Conservation (phyloP, 495 filamentous ascomycete species). For the Aspergillus bridgeri region DNA sequence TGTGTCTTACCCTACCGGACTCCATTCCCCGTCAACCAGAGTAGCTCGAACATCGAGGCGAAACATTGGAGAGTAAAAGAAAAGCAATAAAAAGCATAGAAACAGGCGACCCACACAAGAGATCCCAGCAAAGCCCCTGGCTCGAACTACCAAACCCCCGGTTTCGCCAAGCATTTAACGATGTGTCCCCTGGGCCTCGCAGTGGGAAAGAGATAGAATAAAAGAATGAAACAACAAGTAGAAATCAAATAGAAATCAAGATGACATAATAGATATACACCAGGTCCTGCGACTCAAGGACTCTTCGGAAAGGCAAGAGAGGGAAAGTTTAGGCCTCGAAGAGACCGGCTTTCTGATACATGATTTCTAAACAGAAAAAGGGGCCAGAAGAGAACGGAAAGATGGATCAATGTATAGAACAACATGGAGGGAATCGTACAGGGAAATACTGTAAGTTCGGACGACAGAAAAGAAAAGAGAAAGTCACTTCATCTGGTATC, state of each 20-base stretch:
- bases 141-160: neutral
- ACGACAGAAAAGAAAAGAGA: slow-evolving; percentile 18
- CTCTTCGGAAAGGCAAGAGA: slow-evolving; percentile 16
- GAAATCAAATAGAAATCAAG: neutral
- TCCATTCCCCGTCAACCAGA: slow-evolving; percentile 12
- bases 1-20: slow-evolving; percentile 9
- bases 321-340: neutral
- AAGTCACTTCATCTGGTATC: slow-evolving; percentile 41
- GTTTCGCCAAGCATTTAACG: slow-evolving; percentile 2
- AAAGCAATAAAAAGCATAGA: slow-evolving; percentile 14
- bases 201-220: neutral
- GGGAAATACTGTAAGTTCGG: slow-evolving; percentile 18
- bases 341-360: neutral
- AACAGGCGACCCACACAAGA: neutral
- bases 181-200: neutral
- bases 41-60: slow-evolving; percentile 6
- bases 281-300: slow-evolving; percentile 10
- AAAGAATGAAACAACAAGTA: neutral
- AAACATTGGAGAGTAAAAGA: too few relatives aligned
- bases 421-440: slow-evolving; percentile 27
- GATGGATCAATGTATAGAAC: slow-evolving; percentile 14
- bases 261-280: slow-evolving; percentile 16
- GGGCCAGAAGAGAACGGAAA: slow-evolving; percentile 4
- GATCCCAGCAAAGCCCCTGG: slow-evolving; percentile 3
- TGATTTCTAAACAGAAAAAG: slow-evolving; percentile 13